Evolutionary conservation across 306 rosid species (phyloP), one percentile per base, ranked within the genome.

Genomic region (Abrus pulchellus): DNA sequence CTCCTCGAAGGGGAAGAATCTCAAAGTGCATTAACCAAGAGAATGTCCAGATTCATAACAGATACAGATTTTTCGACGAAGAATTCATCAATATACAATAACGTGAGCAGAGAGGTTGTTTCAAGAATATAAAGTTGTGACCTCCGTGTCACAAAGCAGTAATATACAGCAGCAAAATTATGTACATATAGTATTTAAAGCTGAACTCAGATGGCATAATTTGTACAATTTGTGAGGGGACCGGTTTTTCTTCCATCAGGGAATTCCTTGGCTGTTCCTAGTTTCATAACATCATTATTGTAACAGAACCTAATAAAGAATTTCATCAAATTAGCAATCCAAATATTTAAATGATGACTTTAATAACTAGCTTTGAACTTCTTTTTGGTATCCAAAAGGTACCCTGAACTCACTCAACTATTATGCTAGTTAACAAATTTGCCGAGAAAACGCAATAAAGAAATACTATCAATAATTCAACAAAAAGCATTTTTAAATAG

Each of bases 401-500:
- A 36, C 30, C 29, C 47, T 3, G 49, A 64, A 20, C 13, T 38
- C 13, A 13, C 11, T 0, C 2, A 63, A 14, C 29, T 63, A 6
- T 5, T 4, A 13, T 2, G 47, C 28, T 36, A n/a, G 12, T 7
- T 36, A 38, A 40, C 69, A 38, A 28, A 56, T 12, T 56, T 38
- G 69, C 32, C 48, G 2, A 36, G 30, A 63, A 4, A 63, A 36
- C 48, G 28, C 29, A n/a, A 48, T 63, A 48, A 41, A 56, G 11
- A 3, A 29, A 28, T 47, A 32, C 68, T n/a, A 59, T 5, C 14
- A 59, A 28, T 60, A 27, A 20, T 20, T 20, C 20, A 20, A 20
- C 20, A 20, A 20, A 69, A 75, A 59, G 29, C 45, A 57, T 59
- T 44, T 75, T 44, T 30, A 29, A 27, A 43, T 29, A n/a, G 78